phyloP scores from a whole-genome alignment of 306 rosid species.

The Gastrolobium bilobum region DNA sequence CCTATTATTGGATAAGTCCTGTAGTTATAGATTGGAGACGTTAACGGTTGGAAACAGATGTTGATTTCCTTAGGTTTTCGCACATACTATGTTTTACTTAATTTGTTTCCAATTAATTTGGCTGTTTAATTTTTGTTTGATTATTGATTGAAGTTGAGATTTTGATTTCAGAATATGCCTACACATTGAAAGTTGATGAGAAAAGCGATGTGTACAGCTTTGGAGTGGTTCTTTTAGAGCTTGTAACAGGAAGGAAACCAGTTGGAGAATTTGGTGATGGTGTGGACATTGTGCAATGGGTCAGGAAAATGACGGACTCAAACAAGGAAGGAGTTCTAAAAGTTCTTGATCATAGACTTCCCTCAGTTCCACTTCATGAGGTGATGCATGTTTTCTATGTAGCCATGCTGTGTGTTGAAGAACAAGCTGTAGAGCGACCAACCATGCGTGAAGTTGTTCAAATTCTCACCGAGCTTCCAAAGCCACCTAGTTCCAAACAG shows the following conservation, averaged over 20 bases:
- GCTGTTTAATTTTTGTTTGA: slow-evolving; percentile 4
- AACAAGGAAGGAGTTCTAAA: slow-evolving; percentile 60
- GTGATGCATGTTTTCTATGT: slow-evolving; percentile 79
- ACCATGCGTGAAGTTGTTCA: slow-evolving; percentile 93
- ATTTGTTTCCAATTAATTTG: slow-evolving; percentile 9
- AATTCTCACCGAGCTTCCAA: slow-evolving; percentile 84
- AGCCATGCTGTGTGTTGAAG: slow-evolving; percentile 88
- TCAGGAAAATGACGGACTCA: slow-evolving; percentile 64
- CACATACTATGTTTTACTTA: neutral
- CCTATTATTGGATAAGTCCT: slow-evolving; percentile 29
- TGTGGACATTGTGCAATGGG: slow-evolving; percentile 94
- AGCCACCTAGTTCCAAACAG: slow-evolving; percentile 65
- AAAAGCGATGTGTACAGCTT: slow-evolving; percentile 93
- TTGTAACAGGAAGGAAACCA: slow-evolving; percentile 79
- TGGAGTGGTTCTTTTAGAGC: slow-evolving; percentile 86
- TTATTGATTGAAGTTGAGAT: slow-evolving; percentile 24
- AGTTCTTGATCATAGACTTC: slow-evolving; percentile 62
- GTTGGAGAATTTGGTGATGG: slow-evolving; percentile 96
- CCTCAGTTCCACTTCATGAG: slow-evolving; percentile 63
- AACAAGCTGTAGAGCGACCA: slow-evolving; percentile 78
- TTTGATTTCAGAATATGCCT: slow-evolving; percentile 81
- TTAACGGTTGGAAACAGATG: slow-evolving; percentile 27
- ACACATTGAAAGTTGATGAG: slow-evolving; percentile 89
- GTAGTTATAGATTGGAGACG: slow-evolving; percentile 24
- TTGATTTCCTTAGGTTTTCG: slow-evolving; percentile 13